A percentile compares a stretch with the other conserved stretches of the same genome.
Evolutionary conservation across 495 filamentous ascomycete species (phyloP).

Genomic region (Chaetomidium leptoderma): DNA sequence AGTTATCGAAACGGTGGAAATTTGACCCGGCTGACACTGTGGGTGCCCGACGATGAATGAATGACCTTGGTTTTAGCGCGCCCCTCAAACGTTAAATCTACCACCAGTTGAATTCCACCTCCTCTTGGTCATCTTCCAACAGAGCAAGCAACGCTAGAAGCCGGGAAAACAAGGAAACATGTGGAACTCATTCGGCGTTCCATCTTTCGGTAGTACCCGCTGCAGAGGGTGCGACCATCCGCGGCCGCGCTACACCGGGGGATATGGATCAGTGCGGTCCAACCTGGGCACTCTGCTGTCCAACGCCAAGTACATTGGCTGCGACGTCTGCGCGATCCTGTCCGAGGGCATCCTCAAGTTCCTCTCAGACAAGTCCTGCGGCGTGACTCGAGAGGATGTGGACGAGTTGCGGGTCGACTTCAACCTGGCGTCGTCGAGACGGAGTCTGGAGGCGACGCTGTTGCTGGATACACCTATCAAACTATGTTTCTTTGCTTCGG

Average conservation of each 20-base stretch:
- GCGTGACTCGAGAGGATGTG: not conserved
- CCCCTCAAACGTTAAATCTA: too few species aligned
- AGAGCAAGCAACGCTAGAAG: too few species aligned
- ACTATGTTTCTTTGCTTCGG: constrained; percentile 7
- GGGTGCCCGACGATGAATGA: too few species aligned
- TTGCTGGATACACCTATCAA: not conserved
- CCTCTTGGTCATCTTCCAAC: too few species aligned
- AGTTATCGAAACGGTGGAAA: not conserved
- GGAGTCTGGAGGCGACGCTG: constrained; percentile 5
- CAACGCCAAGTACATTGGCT: not conserved
- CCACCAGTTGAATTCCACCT: too few species aligned
- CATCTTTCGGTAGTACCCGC: not conserved
- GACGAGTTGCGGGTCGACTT: constrained; percentile 7
- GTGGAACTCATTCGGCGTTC: not conserved
- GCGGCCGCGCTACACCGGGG: not conserved
- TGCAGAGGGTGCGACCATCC: constrained; percentile 9
- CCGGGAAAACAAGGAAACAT: not conserved
- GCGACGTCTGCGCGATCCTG: not conserved
- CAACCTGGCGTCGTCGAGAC: constrained; percentile 2
- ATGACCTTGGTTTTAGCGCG: too few species aligned
- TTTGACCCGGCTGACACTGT: constrained; percentile 1
- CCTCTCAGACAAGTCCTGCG: not conserved
- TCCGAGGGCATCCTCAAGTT: constrained; percentile 6
- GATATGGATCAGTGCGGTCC: not conserved
- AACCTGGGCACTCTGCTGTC: constrained; percentile 4